These are phyloP conservation scores for Phytophthora litchii DNA, from an alignment of 352 stramenopile species.

Conservation along the genomic window DNA sequence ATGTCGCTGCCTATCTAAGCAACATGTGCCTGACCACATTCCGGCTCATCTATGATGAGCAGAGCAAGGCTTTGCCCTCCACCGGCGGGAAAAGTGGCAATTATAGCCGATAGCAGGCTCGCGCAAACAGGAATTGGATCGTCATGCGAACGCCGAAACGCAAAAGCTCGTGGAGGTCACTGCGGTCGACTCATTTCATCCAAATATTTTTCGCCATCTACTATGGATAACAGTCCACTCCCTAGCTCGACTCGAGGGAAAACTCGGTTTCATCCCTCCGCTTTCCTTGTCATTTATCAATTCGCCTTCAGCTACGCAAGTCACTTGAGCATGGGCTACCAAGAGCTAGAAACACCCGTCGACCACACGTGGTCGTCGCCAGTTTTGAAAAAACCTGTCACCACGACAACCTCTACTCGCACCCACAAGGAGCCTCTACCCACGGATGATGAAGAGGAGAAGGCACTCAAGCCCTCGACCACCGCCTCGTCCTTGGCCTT, in stretches of 20 bases:
- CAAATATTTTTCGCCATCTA: constrained; percentile 7
- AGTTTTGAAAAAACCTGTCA: constrained; percentile 24
- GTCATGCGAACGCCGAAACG: neutral
- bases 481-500: constrained; percentile 26
- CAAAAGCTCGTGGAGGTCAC: constrained; percentile 19
- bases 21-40: constrained; percentile 26
- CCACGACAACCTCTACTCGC: constrained; percentile 5
- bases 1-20: constrained; percentile 1
- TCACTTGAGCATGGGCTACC: constrained; percentile 20
- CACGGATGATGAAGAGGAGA: constrained; percentile 16
- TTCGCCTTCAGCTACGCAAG: constrained; percentile 10
- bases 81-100: constrained; percentile 29
- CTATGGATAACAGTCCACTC: constrained; percentile 11
- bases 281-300: constrained; percentile 21
- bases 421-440: constrained; percentile 15
- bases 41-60: constrained; percentile 25
- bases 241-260: constrained; percentile 2
- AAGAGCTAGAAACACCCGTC: constrained; percentile 18
- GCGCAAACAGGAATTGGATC: constrained; percentile 24
- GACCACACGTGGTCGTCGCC: constrained; percentile 10
- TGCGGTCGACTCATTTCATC: neutral
- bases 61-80: constrained; percentile 3
- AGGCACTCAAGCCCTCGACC: constrained; percentile 18
- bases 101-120: constrained; percentile 18
- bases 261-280: neutral